Percentiles rank a stretch among this genome's conserved stretches.
Conservation (phyloP, 192 early-diverging fungal genomes). For the Gaertneriomyces sp. region DNA sequence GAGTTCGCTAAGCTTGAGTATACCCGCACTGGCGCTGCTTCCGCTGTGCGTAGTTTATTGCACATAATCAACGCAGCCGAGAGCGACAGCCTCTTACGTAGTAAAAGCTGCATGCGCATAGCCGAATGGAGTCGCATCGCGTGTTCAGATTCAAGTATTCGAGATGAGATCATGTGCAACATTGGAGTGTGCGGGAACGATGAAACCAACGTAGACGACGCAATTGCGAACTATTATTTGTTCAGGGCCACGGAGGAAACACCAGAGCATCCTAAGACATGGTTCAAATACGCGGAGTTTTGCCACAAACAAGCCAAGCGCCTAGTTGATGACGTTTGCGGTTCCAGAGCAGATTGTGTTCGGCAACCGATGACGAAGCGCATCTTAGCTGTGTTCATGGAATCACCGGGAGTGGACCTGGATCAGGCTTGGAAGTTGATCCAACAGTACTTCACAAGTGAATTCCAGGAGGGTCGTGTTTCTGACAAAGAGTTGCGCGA, state of each 20-base stretch:
- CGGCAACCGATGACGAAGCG: too few relatives aligned
- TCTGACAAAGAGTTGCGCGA: too few relatives aligned
- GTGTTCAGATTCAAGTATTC: background rate
- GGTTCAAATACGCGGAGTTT: constrained; percentile 60
- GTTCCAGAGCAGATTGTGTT: too few relatives aligned
- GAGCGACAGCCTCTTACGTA: background rate
- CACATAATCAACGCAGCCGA: background rate
- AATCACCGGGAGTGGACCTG: too few relatives aligned
- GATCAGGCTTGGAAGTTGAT: too few relatives aligned
- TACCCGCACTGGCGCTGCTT: too few relatives aligned
- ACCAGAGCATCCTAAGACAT: constrained; percentile 47
- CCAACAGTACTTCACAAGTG: too few relatives aligned
- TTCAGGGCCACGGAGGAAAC: constrained; percentile 37
- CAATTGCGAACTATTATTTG: constrained; percentile 35
- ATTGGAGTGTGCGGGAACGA: background rate
- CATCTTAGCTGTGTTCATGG: too few relatives aligned
- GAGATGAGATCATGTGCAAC: background rate
- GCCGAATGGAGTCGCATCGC: background rate
- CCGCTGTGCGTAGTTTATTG: too few relatives aligned
- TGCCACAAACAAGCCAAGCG: constrained; percentile 55
- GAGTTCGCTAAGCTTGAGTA: too few relatives aligned
- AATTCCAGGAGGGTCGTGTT: too few relatives aligned
- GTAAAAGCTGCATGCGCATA: background rate
- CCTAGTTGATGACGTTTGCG: constrained; percentile 45
- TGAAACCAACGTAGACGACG: background rate